phyloP scores from a whole-genome alignment of 495 filamentous ascomycete species.

The Neurospora sp. region DNA sequence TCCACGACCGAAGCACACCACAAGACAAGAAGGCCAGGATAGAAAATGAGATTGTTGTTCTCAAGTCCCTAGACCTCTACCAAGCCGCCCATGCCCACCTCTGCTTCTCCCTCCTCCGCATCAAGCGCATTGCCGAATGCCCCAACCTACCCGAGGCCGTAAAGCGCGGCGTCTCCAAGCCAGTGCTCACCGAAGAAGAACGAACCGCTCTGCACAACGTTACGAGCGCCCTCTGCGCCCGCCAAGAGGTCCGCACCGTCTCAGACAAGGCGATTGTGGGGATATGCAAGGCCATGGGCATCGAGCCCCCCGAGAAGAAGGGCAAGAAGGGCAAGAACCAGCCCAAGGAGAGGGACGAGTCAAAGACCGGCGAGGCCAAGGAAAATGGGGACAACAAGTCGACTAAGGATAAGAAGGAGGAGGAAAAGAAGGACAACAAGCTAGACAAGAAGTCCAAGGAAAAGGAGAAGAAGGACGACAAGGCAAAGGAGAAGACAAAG shows the following conservation, averaged over 20 bases:
- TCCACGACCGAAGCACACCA: conserved; percentile 53
- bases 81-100: conserved; percentile 59
- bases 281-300: conserved; percentile 50
- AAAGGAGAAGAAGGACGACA: conserved; percentile 11
- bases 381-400: not conserved
- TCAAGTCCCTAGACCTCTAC: conserved; percentile 64
- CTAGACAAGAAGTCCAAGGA: conserved; percentile 11
- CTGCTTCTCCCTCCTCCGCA: conserved; percentile 62
- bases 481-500: conserved; percentile 9
- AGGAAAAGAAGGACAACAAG: conserved; percentile 6
- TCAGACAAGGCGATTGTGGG: conserved; percentile 51
- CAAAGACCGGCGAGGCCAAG: conserved; percentile 4
- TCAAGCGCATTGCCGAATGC: conserved; percentile 54
- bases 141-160: conserved; percentile 39
- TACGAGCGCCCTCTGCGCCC: conserved; percentile 68
- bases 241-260: conserved; percentile 59
- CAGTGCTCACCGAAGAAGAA: conserved; percentile 38
- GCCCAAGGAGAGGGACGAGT: conserved; percentile 1
- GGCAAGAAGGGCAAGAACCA: conserved; percentile 13
- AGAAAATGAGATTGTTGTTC: conserved; percentile 60
- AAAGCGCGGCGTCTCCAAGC: conserved; percentile 36
- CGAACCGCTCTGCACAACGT: conserved; percentile 55
- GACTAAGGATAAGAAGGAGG: conserved; percentile 2
- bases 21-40: conserved; percentile 45
- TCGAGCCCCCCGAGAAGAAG: conserved; percentile 41